Percentiles rank a stretch among this genome's conserved stretches.
phyloP scores from a whole-genome alignment of 2,329 filamentous ascomycete species.

The Trichoderma harzianum region DNA sequence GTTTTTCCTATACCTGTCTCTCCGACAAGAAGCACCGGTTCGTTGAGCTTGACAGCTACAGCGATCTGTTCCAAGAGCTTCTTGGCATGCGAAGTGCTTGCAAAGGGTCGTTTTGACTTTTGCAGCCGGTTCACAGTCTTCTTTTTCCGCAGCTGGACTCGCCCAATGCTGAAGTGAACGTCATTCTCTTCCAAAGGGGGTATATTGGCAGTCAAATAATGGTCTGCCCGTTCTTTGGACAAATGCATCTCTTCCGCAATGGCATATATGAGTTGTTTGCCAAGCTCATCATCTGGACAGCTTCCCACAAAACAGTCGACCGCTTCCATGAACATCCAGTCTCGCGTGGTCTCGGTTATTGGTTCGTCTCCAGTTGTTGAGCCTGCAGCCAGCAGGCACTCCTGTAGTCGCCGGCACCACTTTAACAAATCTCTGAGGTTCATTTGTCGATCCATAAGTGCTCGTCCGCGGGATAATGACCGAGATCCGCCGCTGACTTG shows the following conservation, averaged over 20 bases:
- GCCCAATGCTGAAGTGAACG: constrained; percentile 59
- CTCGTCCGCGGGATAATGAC: constrained; percentile 36
- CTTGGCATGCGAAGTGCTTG: constrained; percentile 81
- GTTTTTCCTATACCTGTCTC: constrained; percentile 99
- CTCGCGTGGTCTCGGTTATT: constrained; percentile 66
- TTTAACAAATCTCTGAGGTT: constrained; percentile 82
- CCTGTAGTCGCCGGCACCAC: constrained; percentile 76
- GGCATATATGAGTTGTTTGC: constrained; percentile 57
- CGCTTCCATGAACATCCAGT: constrained; percentile 90
- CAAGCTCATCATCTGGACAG: constrained; percentile 62
- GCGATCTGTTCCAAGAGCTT: constrained; percentile 85
- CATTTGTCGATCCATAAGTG: constrained; percentile 50
- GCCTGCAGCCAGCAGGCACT: constrained; percentile 59
- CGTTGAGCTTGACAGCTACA: constrained; percentile 75
- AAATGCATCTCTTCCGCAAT: constrained; percentile 88
- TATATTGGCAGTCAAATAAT: constrained; percentile 70
- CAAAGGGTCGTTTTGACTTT: constrained; percentile 68
- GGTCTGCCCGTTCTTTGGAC: constrained; percentile 74
- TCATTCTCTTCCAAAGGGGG: constrained; percentile 65
- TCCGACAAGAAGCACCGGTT: constrained; percentile 91
- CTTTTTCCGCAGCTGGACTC: constrained; percentile 60
- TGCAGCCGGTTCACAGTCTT: constrained; percentile 46
- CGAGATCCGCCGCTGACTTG: constrained; percentile 46
- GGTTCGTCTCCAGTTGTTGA: constrained; percentile 66
- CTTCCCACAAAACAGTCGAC: constrained; percentile 89